Base-by-base conservation (phyloP, 345 rosid species). In the Gossypium thurberi region DNA sequence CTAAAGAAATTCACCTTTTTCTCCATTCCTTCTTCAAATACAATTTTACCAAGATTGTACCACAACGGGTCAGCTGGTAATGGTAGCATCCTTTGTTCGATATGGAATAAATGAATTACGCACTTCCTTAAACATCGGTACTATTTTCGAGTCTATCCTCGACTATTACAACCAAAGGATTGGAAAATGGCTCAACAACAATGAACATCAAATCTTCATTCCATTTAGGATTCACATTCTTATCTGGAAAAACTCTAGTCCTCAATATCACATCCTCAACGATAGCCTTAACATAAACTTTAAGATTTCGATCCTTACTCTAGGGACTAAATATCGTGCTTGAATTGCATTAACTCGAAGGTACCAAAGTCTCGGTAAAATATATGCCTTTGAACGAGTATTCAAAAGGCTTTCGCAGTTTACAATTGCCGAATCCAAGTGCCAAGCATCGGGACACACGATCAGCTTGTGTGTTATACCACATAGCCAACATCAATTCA, bases 401-500 rank as follows among this genome's bases (percentile, higher is more conserved):
- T 72, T 72, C 23, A 68, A 26, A 0, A 82, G 51, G 20, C 70
- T 55, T n/a, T 84, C 81, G 15, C 71, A 70, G 43, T 83, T 71
- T 47, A 78, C 84, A 59, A 74, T 18, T 0, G 83, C 78, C 1
- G 84, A 78, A 80, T 82, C 88, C 1, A 80, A 78, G 69, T 76
- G 82, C 86, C 88, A 84, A 3, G 86, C 86, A 11, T 72, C 73
- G 0, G 84, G 64, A 72, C 1, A 81, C 86, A 25, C 78, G 82
- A 67, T 86, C 86, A 0, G 85, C 82, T 69, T 86, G 88, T 23
- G 81, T 81, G 21, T 88, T 85, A 61, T 28, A 70, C 90, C 88
- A 86, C 26, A 80, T 55, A 14, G 86, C 78, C 53, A 81, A 53
- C 88, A 87, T 81, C 43, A 87, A 14, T 56, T 78, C 84, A 8